Evolutionary conservation across 257 asterid species (phyloP), one percentile per base, ranked within the genome.

Genomic region (Haberlea rhodopensis): DNA sequence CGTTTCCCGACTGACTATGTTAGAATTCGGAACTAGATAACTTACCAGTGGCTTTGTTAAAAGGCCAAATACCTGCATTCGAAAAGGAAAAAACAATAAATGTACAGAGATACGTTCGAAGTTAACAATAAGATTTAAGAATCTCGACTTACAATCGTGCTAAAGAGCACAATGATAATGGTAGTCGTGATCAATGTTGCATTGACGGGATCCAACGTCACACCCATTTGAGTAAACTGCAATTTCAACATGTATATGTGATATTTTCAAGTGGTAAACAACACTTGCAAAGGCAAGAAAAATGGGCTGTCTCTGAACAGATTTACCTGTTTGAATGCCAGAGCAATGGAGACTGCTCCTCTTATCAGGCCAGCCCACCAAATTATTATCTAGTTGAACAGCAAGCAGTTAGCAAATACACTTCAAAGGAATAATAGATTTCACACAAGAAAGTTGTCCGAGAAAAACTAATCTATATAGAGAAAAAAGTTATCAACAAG

Each of bases 291-390:
- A 32, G 15, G 15, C 46, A 37, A 37, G 46, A 37, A 37, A 37
- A 11, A 2, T 1, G 46, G 46, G 11, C 16, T 37, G n/a, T 37
- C 46, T 10, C 46, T 37, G 0, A 11, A 37, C 16, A 10, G n/a
- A 37, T 10, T 6, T 77, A 92, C 99, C 99, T 92, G 89, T 78
- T 87, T 89, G 87, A 89, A 92, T 1, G 97, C 96, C 79, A 92
- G 75, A 24, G 99, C 99, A 21, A 89, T 89, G 74, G 99, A 92
- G 27, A 92, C 99, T 18, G 99, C 99, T 68, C 97, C 99, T 73
- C 99, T 84, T 91, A 89, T 87, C 58, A 92, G 90, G 32, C 99
- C 99, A 22, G 99, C 97, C 99, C 99, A 92, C 95, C 96, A 89
- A 61, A 92, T 76, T 18, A 92, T 70, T 2, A 37, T 37, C 46